Evolutionary conservation across 2,329 filamentous ascomycete genomes (phyloP).

Genomic region (Clonostachys sp.): DNA sequence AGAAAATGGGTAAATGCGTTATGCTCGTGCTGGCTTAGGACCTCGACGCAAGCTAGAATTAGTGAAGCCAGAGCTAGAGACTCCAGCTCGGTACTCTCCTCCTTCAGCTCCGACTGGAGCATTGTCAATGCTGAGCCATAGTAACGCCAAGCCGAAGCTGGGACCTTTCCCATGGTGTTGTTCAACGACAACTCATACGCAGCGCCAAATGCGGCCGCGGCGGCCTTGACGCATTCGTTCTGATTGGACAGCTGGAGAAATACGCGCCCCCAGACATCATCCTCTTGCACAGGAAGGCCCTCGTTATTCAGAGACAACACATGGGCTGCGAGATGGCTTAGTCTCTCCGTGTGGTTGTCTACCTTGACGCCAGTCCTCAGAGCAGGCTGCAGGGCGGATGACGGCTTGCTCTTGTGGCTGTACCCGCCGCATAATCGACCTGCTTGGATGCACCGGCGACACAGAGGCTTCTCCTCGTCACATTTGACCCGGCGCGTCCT

Average conservation of each 20-base stretch:
- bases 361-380: not conserved
- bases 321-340: slow-evolving; percentile 1
- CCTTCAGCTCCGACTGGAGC: not conserved
- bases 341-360: not conserved
- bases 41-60: slow-evolving; percentile 1
- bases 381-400: slow-evolving; percentile 1
- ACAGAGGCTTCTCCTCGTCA: slow-evolving; percentile 2
- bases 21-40: slow-evolving; percentile 1
- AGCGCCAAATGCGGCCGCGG: slow-evolving; percentile 2
- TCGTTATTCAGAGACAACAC: not conserved
- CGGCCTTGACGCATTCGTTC: slow-evolving; percentile 2
- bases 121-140: slow-evolving; percentile 1
- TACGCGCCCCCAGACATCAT: slow-evolving; percentile 1
- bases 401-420: not conserved
- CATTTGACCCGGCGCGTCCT: slow-evolving; percentile 3
- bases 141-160: not conserved
- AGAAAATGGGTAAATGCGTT: slow-evolving; percentile 2
- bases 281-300: not conserved
- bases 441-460: not conserved
- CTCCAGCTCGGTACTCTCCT: not conserved
- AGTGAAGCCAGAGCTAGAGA: slow-evolving; percentile 1
- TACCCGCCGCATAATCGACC: slow-evolving; percentile 3
- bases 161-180: too few species aligned
- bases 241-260: slow-evolving; percentile 2
- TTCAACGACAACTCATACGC: not conserved